phyloP scores from a whole-genome alignment of 2,329 filamentous ascomycete genomes.

The Lachnellula arida region DNA sequence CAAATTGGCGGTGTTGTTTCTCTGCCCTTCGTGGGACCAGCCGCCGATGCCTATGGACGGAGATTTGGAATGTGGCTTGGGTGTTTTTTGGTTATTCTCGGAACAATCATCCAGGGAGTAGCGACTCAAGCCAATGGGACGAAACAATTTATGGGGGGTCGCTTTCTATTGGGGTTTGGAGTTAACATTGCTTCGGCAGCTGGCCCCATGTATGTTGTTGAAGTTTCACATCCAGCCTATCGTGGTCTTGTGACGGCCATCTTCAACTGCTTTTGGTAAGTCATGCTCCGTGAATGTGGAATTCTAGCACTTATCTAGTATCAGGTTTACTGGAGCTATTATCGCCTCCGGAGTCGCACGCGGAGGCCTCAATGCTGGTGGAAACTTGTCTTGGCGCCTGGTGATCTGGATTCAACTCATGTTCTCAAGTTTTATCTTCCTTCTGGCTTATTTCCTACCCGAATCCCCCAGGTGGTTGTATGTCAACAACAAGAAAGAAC shows the following conservation, averaged over 20 bases:
- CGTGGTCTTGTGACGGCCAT: constrained; percentile 38
- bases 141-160: constrained; percentile 48
- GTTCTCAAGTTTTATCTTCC: constrained; percentile 41
- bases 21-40: constrained; percentile 43
- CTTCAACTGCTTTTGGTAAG: constrained; percentile 29
- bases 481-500: constrained; percentile 47
- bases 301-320: constrained; percentile 14
- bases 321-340: constrained; percentile 46
- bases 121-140: constrained; percentile 32
- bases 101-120: constrained; percentile 41
- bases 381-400: constrained; percentile 44
- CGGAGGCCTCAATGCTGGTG: constrained; percentile 41
- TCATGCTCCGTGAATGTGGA: constrained; percentile 17
- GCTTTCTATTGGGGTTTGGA: constrained; percentile 57
- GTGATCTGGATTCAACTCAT: constrained; percentile 47
- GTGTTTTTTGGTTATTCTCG: constrained; percentile 40
- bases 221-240: constrained; percentile 43
- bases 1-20: constrained; percentile 46
- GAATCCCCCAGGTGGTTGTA: constrained; percentile 61
- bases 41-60: constrained; percentile 44
- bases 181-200: constrained; percentile 43
- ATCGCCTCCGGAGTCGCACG: constrained; percentile 51
- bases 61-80: constrained; percentile 44
- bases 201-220: constrained; percentile 44
- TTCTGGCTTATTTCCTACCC: constrained; percentile 50